phyloP scores from a whole-genome alignment of 495 filamentous ascomycete species.

The Apodospora peruviana region DNA sequence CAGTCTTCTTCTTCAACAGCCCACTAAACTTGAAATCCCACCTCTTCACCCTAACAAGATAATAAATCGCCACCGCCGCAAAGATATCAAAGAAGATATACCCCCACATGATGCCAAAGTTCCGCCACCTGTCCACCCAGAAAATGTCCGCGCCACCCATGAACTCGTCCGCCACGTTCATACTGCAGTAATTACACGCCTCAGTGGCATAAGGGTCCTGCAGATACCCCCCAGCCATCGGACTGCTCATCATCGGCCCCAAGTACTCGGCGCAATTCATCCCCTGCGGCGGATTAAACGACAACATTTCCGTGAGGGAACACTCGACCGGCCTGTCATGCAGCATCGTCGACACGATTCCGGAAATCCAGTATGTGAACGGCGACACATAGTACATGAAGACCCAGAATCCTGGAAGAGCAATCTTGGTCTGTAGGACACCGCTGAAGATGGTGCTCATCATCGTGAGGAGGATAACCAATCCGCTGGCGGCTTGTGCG shows the following conservation, averaged over 20 bases:
- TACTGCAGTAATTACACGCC: slow-evolving; percentile 41
- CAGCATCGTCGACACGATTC: slow-evolving; percentile 50
- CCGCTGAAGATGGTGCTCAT: slow-evolving; percentile 52
- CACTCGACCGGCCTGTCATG: slow-evolving; percentile 47
- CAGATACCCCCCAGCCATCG: slow-evolving; percentile 29
- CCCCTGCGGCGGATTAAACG: slow-evolving; percentile 42
- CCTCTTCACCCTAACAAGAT: slow-evolving; percentile 41
- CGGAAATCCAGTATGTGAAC: slow-evolving; percentile 57
- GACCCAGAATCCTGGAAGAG: slow-evolving; percentile 62
- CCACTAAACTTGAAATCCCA: not conserved
- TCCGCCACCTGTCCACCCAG: slow-evolving; percentile 46
- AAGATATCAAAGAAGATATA: slow-evolving; percentile 49
- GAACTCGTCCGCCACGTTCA: slow-evolving; percentile 44
- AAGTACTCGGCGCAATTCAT: slow-evolving; percentile 25
- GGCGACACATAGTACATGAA: slow-evolving; percentile 69
- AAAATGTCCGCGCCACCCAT: slow-evolving; percentile 39
- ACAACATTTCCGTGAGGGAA: slow-evolving; percentile 46
- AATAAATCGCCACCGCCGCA: slow-evolving; percentile 47
- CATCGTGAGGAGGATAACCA: slow-evolving; percentile 58
- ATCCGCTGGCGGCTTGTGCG: slow-evolving; percentile 56
- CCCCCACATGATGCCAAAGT: slow-evolving; percentile 50
- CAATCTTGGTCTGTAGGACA: slow-evolving; percentile 41
- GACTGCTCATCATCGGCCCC: slow-evolving; percentile 5
- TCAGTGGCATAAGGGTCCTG: slow-evolving; percentile 39
- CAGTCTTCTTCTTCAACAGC: not conserved